Conservation (phyloP, 2,329 filamentous ascomycete genomes). For the Stylonectria norvegica region DNA sequence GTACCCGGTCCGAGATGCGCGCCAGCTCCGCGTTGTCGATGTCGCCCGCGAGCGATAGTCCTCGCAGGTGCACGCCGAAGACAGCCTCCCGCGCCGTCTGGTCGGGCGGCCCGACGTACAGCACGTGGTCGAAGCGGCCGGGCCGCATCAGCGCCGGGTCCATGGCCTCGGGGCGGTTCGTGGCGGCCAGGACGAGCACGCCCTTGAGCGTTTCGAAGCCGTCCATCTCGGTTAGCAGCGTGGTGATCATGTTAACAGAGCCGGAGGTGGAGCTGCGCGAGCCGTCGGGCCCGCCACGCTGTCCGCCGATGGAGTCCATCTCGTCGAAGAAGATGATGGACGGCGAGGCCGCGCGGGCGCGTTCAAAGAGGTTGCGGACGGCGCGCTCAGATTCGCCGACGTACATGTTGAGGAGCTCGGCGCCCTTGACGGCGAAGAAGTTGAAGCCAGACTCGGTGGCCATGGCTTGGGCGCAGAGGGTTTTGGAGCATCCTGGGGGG, state of each 20-base stretch:
- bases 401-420: slow-evolving; percentile 93
- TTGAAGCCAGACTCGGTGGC: slow-evolving; percentile 89
- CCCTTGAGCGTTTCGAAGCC: slow-evolving; percentile 82
- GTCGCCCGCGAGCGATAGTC: slow-evolving; percentile 56
- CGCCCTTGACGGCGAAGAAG: slow-evolving; percentile 91
- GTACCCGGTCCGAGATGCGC: slow-evolving; percentile 65
- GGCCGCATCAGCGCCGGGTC: slow-evolving; percentile 83
- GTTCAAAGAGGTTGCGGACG: slow-evolving; percentile 79
- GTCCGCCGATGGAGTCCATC: slow-evolving; percentile 77
- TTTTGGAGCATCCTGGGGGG: slow-evolving; percentile 92
- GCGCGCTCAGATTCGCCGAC: slow-evolving; percentile 90
- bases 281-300: slow-evolving; percentile 45
- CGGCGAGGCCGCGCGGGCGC: slow-evolving; percentile 79
- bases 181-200: slow-evolving; percentile 85
- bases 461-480: slow-evolving; percentile 83
- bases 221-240: slow-evolving; percentile 91
- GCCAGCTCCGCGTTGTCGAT: slow-evolving; percentile 66
- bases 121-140: slow-evolving; percentile 77
- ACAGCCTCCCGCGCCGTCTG: slow-evolving; percentile 71
- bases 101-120: slow-evolving; percentile 84
- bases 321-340: slow-evolving; percentile 98
- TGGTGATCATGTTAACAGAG: slow-evolving; percentile 81
- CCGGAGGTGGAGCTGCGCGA: slow-evolving; percentile 33
- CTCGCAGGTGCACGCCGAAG: slow-evolving; percentile 62
- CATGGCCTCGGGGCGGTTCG: slow-evolving; percentile 82